Base-by-base conservation (phyloP, 176 grass and related monocot genomes). In the Musa itinerans region DNA sequence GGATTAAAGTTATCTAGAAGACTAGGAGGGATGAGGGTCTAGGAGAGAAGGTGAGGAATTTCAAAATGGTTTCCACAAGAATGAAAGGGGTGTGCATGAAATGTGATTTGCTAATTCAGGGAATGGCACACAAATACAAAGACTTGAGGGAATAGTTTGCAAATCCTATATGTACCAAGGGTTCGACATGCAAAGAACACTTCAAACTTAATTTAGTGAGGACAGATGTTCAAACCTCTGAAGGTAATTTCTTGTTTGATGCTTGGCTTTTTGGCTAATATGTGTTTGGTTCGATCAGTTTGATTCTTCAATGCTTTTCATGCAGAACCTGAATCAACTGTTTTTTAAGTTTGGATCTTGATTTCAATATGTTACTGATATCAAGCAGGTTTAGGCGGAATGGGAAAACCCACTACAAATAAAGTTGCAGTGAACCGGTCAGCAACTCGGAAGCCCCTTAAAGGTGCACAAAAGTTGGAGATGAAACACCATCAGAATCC, bases 351-450 rank as follows among this genome's bases (percentile, higher is more conserved):
- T 56, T 70, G 16, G 1, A 43, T 26, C 67, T 79, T 25, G 54
- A 55, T 68, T 1, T 11, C 13, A 6, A 78, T 13, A 57, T 81
- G 65, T 52, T 78, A 52, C 52, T 70, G 23, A 12, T 12, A 62
- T 63, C 26, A 17, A 65, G 9, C 81, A 92, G 89, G 78, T 74
- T n/a, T 49, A 29, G 83, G 83, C 29, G 3, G 29, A 79, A 54
- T 29, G 48, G 86, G 81, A 20, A 84, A 74, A 65, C 76, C 23
- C 2, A 11, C 65, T 64, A 52, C 51, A 2, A 66, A 49, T 50
- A 92, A 84, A 81, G 19, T 52, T 12, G 10, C 16, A 13, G 21
- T 53, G 11, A 83, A 81, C 75, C 22, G 21, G 66, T 74, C 78
- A 29, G 51, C 72, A 74, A 74, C 19, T 52, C 50, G 54, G 21